Percentiles rank a stretch among this genome's conserved stretches.
Evolutionary conservation across 768 basidiomycete genomes (phyloP).

Genomic region (Scleroderma bovista): DNA sequence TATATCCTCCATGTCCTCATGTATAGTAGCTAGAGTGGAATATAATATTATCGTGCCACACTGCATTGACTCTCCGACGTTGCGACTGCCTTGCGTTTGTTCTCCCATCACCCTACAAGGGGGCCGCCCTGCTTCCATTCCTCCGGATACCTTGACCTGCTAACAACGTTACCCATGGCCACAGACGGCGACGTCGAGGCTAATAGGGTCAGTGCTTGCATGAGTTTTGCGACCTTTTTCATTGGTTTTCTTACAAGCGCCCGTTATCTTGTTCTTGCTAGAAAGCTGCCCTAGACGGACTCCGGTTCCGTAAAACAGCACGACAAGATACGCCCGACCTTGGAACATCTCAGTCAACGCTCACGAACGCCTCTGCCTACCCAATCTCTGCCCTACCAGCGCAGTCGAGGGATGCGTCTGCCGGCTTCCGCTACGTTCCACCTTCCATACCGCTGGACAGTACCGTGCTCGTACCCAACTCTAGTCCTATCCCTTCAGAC

Average conservation of each 20-base stretch:
- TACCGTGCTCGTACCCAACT: conserved; percentile 69
- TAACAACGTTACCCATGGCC: conserved; percentile 38
- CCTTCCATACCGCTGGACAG: conserved; percentile 42
- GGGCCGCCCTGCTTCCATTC: conserved; percentile 6
- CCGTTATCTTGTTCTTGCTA: conserved; percentile 21
- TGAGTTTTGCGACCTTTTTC: conserved; percentile 21
- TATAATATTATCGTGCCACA: conserved; percentile 38
- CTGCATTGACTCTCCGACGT: conserved; percentile 53
- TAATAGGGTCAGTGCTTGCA: conserved; percentile 43
- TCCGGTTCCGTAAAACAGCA: conserved; percentile 43
- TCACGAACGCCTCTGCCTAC: conserved; percentile 55
- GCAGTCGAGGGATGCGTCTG: conserved; percentile 76
- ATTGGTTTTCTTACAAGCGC: conserved; percentile 30
- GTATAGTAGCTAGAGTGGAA: conserved; percentile 30
- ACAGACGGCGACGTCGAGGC: conserved; percentile 39
- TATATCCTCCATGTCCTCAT: conserved; percentile 13
- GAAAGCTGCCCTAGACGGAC: conserved; percentile 41
- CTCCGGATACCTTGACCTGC: conserved; percentile 12
- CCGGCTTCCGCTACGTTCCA: conserved; percentile 56
- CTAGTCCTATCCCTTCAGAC: conserved; percentile 54
- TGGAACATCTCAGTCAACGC: conserved; percentile 45
- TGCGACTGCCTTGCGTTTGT: conserved; percentile 27
- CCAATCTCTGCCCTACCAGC: conserved; percentile 37
- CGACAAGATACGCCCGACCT: conserved; percentile 24
- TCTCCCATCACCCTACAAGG: conserved; percentile 17